Base-by-base conservation (phyloP, 2,329 filamentous ascomycete genomes). In the Sporothrix schenckii region DNA sequence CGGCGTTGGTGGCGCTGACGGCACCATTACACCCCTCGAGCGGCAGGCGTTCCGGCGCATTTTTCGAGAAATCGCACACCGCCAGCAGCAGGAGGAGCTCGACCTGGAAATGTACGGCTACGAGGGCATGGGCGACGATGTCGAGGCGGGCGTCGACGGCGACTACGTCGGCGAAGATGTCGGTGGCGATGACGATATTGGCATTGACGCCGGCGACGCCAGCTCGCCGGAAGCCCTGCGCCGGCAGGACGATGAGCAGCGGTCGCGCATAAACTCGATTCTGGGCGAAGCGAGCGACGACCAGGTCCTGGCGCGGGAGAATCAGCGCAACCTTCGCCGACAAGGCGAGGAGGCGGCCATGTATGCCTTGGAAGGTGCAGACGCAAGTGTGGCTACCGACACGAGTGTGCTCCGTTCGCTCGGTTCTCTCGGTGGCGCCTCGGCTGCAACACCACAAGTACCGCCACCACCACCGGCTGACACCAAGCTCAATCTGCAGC, bases 21-120 rank as follows among this genome's bases (percentile, higher is more conserved):
- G 83, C 3, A 90, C 87, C 5, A 87, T 90, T 65, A 90, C 88
- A 0, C 84, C 84, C 0, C 76, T 80, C 0, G 88, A 90, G 76
- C 79, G 80, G 9, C 75, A 79, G 9, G 76, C 81, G 10, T 86
- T 86, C 71, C 82, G 85, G 39, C 80, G 82, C 66, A 86, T 89
- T 67, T 90, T 90, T 74, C 81, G 83, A 67, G 82, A 88, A 68
- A 89, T 90, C 58, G 84, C 85, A 30, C 21, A 65, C 71, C 16
- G 61, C 71, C 30, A 24, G 68, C 50, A 11, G 50, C 34, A 41
- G 13, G n/a, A 24, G 11, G 39, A 47, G 1, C n/a, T 63, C 11
- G 21, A 47, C 5, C 11, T 27, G 5, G 58, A 63, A 2, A 63
- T 63, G 58, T 63, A 13, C n/a, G 53, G 21, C 4, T 34, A 21